Conservation (phyloP, 202 grass and related monocot genomes). For the Dendrocalamus latiflorus region DNA sequence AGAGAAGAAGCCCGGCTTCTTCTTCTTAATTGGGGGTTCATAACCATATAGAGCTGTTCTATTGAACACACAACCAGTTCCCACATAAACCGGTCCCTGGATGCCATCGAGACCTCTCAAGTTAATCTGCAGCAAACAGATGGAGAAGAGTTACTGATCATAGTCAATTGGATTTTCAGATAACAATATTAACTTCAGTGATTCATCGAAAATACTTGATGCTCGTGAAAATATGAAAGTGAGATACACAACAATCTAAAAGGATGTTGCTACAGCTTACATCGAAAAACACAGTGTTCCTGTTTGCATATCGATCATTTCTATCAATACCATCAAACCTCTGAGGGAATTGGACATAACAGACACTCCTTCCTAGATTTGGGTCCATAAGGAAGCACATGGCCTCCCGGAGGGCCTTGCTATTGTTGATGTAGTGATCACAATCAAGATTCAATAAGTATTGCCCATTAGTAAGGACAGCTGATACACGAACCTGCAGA, state of each 20-base stretch:
- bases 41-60: constrained; percentile 86
- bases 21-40: constrained; percentile 67
- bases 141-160: constrained; percentile 28
- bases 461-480: constrained; percentile 83
- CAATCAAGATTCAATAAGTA: constrained; percentile 85
- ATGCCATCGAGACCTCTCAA: constrained; percentile 91
- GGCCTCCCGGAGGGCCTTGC: no score
- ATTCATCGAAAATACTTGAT: neutral
- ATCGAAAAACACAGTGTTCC: no score
- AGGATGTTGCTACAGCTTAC: no score
- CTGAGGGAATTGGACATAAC: no score
- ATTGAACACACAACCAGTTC: constrained; percentile 87
- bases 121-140: constrained; percentile 58
- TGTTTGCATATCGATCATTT: no score
- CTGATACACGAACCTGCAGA: constrained; percentile 85
- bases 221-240: no score
- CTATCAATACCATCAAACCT: no score
- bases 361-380: no score
- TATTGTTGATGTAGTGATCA: no score
- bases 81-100: constrained; percentile 83
- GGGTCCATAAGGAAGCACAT: no score
- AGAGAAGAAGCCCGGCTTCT: no score
- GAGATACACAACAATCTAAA: no score
- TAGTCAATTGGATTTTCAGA: neutral
- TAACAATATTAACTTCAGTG: constrained; percentile 7